phyloP scores from a whole-genome alignment of 345 rosid genomes.

The Mallotus nudiflorus region DNA sequence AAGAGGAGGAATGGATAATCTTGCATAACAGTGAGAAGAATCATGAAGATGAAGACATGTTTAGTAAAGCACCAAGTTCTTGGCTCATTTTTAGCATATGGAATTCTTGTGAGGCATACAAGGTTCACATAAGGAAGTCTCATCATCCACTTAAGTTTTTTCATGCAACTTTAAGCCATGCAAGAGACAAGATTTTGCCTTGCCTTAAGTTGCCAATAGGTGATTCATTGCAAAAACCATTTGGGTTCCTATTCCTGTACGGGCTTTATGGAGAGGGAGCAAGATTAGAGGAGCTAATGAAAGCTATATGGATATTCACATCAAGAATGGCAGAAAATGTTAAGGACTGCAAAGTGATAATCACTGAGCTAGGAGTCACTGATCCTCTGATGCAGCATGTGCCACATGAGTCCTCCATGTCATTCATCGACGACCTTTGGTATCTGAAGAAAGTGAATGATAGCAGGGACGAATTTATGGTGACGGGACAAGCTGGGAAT shows the following conservation, averaged over 20 bases:
- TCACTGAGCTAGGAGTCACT: constrained; percentile 40
- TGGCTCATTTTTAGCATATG: constrained; percentile 57
- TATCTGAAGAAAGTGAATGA: constrained; percentile 46
- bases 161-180: constrained; percentile 33
- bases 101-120: constrained; percentile 52
- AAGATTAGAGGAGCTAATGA: constrained; percentile 45
- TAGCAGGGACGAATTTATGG: constrained; percentile 6
- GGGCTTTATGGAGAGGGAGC: constrained; percentile 55
- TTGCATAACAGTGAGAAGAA: constrained; percentile 10
- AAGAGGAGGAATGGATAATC: constrained; percentile 36
- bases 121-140: constrained; percentile 33
- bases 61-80: constrained; percentile 31
- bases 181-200: constrained; percentile 37
- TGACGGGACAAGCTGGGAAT: constrained; percentile 38
- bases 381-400: constrained; percentile 48
- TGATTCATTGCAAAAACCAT: constrained; percentile 30
- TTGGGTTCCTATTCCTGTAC: constrained; percentile 49
- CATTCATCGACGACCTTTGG: constrained; percentile 50
- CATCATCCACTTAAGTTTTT: constrained; percentile 29
- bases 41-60: constrained; percentile 15
- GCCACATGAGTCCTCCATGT: constrained; percentile 33
- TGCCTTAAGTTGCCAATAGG: constrained; percentile 39
- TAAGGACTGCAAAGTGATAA: constrained; percentile 42
- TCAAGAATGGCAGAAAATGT: constrained; percentile 39
- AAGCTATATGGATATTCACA: constrained; percentile 42